Evolutionary conservation across 2,329 filamentous ascomycete genomes (phyloP), one percentile per base, ranked within the genome.

Genomic region (Endoconidiophora laricicola): DNA sequence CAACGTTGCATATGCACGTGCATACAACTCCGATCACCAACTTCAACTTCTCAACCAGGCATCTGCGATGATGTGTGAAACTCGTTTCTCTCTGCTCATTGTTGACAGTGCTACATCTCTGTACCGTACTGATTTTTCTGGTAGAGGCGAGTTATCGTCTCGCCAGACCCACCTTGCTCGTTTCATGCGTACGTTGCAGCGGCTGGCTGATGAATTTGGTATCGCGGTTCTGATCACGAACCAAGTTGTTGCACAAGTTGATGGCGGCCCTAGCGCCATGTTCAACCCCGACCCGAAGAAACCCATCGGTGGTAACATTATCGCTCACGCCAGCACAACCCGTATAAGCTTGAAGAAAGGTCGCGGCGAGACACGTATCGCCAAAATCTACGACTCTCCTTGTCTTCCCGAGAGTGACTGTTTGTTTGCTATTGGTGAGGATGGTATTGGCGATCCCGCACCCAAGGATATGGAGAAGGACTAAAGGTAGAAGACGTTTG

Each of bases 281-380:
- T 98, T 94, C 71, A 98, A 98, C 58, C 91, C 93, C 0, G 93
- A 98, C 60, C 91, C 91, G 6, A 98, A 98, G 75, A 98, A 98
- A 66, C 91, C 91, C 0, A 95, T 98, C 62, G 91, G 91, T 57
- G 91, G 91, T 56, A 96, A 98, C 65, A 98, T 98, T 57, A 96
- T 98, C 62, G 91, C 93, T 2, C 91, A 98, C 64, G 88, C 91
- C 48, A 94, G 86, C 61, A 98, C 91, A 1, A 98, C 91, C 2
- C 76, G 91, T 60, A 74, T 98, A 58, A 95, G 87, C 60, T 65
- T 98, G 62, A 95, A 94, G 70, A 98, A 98, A 66, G 93, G 91
- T 1, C 76, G 91, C 50, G 91, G 77, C 26, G 91, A 98, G 71
- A 98, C 91, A 20, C 78, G 91, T 69, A 86, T 98, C 57, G 94